Evolutionary conservation across 345 rosid genomes (phyloP).

Genomic region (Balakata baccata): DNA sequence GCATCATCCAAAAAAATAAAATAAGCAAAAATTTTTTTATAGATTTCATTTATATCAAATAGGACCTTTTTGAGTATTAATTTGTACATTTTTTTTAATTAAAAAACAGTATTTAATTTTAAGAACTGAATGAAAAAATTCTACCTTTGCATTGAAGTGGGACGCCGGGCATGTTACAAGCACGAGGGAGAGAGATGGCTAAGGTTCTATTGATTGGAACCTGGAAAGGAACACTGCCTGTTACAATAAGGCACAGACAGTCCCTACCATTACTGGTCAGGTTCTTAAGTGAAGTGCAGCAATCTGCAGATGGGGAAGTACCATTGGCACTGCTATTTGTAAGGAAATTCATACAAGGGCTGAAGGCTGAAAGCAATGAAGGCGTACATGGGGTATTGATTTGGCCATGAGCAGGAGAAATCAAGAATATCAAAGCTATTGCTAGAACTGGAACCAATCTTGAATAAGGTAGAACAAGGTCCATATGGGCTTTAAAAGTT

Average conservation of each 20-base stretch:
- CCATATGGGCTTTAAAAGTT: constrained; percentile 20
- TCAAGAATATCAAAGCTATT: constrained; percentile 19
- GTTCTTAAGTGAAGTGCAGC: constrained; percentile 59
- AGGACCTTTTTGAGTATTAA: too few species aligned
- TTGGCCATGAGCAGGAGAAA: constrained; percentile 41
- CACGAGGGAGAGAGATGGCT: constrained; percentile 76
- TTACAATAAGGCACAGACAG: constrained; percentile 67
- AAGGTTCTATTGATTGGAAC: constrained; percentile 71
- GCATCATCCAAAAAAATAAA: too few species aligned
- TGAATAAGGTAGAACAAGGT: constrained; percentile 3
- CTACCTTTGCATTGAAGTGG: constrained; percentile 77
- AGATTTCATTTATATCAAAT: too few species aligned
- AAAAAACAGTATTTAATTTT: too few species aligned
- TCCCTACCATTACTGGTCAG: constrained; percentile 56
- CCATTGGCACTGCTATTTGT: constrained; percentile 61
- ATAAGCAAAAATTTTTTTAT: too few species aligned
- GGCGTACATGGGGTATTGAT: constrained; percentile 51
- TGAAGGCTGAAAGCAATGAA: constrained; percentile 45
- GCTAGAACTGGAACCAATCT: constrained; percentile 8
- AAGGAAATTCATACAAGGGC: constrained; percentile 66
- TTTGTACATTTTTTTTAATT: too few species aligned
- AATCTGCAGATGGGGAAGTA: constrained; percentile 52
- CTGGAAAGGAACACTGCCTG: constrained; percentile 63
- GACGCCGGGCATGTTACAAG: constrained; percentile 78
- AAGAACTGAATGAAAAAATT: background rate